Conservation (phyloP, 148 eudicot species). For the Cornus suecica region DNA sequence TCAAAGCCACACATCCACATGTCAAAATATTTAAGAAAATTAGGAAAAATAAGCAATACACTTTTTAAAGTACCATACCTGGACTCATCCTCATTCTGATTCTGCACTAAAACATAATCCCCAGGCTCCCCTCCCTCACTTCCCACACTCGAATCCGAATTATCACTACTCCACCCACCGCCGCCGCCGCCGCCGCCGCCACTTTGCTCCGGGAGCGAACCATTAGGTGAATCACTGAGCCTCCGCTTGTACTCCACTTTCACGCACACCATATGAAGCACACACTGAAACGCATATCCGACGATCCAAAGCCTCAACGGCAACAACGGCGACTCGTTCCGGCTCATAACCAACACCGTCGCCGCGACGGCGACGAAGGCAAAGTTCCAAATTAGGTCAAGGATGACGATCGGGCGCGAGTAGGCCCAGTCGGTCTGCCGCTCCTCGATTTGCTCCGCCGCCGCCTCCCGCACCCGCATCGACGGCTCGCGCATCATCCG, state of each 20-base stretch:
- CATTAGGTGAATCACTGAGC: constrained; percentile 15
- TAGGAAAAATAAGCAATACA: not conserved
- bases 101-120: constrained; percentile 31
- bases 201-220: constrained; percentile 12
- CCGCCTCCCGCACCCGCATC: constrained; percentile 61
- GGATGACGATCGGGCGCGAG: constrained; percentile 52
- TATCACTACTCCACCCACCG: constrained; percentile 24
- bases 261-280: constrained; percentile 75
- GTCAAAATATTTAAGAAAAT: not conserved
- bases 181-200: constrained; percentile 9
- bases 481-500: constrained; percentile 64
- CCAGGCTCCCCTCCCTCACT: constrained; percentile 46
- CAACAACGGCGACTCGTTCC: constrained; percentile 41
- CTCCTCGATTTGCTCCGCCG: constrained; percentile 72
- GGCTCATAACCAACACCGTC: constrained; percentile 38
- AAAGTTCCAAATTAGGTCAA: constrained; percentile 69
- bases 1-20: not conserved
- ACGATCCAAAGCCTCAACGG: constrained; percentile 76
- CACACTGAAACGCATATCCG: constrained; percentile 64
- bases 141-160: constrained; percentile 49
- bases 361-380: constrained; percentile 40
- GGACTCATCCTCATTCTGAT: constrained; percentile 50
- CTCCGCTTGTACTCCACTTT: constrained; percentile 44
- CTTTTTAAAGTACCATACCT: constrained; percentile 43
- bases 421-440: constrained; percentile 77